Conservation (phyloP, 1,284 basidiomycete species). For the Xanthoconium separans region DNA sequence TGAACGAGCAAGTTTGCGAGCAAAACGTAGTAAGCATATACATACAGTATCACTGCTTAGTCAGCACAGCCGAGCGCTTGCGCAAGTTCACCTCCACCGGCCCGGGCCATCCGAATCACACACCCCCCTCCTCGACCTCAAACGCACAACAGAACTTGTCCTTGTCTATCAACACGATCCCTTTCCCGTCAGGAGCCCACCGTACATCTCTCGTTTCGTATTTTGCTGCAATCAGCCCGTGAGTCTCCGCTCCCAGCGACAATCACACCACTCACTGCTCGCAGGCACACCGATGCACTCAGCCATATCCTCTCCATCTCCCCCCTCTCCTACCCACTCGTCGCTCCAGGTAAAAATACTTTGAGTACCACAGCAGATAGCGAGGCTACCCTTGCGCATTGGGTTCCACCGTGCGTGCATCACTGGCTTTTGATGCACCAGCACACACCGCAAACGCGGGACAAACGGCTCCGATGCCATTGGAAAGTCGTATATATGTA, state of each 20-base stretch:
- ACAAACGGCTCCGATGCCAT: constrained; percentile 48
- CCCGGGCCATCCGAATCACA: background rate
- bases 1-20: background rate
- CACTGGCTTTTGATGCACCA: constrained; percentile 62
- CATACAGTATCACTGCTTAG: constrained; percentile 20
- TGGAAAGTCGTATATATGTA: constrained; percentile 66
- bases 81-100: background rate
- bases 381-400: constrained; percentile 63
- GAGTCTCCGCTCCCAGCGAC: background rate
- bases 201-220: constrained; percentile 63
- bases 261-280: constrained; percentile 53
- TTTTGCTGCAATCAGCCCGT: constrained; percentile 42
- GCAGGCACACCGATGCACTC: constrained; percentile 81
- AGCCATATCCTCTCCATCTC: constrained; percentile 65
- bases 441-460: constrained; percentile 62
- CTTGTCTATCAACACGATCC: constrained; percentile 67
- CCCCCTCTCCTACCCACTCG: constrained; percentile 65
- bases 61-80: constrained; percentile 21
- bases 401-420: constrained; percentile 76
- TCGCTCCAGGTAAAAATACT: constrained; percentile 81
- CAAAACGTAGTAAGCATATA: constrained; percentile 1
- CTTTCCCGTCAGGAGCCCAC: constrained; percentile 86
- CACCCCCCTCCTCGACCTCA: constrained; percentile 58
- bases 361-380: constrained; percentile 64
- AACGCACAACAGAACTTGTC: constrained; percentile 83